Conservation (phyloP, 2,329 filamentous ascomycete genomes). For the Aspergillus novoparasiticus region DNA sequence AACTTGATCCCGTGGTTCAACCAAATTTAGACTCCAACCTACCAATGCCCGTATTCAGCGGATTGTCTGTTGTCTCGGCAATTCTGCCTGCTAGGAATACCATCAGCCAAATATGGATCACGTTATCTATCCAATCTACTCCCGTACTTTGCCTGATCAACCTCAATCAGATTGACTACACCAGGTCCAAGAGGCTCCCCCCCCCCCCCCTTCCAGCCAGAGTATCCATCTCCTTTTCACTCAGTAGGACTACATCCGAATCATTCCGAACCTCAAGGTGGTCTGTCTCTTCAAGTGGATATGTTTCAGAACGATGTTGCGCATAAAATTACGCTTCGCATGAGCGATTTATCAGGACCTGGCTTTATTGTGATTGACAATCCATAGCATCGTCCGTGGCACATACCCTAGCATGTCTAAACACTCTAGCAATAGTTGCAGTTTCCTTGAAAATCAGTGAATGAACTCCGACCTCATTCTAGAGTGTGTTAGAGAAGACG, state of each 20-base stretch:
- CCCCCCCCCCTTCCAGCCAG: not conserved
- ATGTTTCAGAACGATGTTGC: constrained; percentile 3
- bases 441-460: not conserved
- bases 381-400: not conserved
- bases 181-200: too few relatives aligned
- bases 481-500: not conserved
- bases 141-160: not conserved
- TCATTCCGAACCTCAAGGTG: not conserved
- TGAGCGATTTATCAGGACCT: not conserved
- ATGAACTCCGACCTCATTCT: not conserved
- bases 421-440: not conserved
- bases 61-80: not conserved
- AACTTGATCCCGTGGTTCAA: constrained; percentile 13
- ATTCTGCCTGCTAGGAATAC: not conserved
- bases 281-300: constrained; percentile 1
- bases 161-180: not conserved
- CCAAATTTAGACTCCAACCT: constrained; percentile 2
- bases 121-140: too few relatives aligned
- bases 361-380: not conserved
- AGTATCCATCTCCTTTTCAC: not conserved
- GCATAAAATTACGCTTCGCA: not conserved
- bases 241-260: not conserved
- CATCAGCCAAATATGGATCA: not conserved
- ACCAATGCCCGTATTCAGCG: not conserved
- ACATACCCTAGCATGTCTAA: not conserved